Conservation (phyloP, 495 filamentous ascomycete species). For the Sphaerosporella brunnea region DNA sequence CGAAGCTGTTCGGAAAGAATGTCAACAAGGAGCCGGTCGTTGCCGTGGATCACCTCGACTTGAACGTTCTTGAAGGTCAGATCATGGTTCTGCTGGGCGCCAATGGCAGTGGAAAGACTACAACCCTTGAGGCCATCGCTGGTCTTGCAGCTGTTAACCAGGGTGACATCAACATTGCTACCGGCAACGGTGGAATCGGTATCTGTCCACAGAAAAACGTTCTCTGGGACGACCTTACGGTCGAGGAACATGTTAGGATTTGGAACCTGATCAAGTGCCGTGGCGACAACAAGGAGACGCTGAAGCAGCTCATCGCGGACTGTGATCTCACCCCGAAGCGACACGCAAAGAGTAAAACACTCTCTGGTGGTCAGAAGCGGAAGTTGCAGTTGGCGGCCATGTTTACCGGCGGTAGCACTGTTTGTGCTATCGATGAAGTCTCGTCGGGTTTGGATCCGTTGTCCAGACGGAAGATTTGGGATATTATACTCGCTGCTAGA, state of each 20-base stretch:
- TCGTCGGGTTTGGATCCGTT: constrained; percentile 69
- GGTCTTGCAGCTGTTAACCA: constrained; percentile 53
- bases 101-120: constrained; percentile 75
- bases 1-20: constrained; percentile 37
- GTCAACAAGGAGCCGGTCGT: constrained; percentile 43
- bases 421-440: constrained; percentile 82
- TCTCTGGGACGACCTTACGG: constrained; percentile 67
- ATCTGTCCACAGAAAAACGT: constrained; percentile 84
- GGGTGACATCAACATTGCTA: constrained; percentile 42
- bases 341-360: constrained; percentile 44
- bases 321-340: constrained; percentile 57
- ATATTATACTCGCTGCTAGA: constrained; percentile 65
- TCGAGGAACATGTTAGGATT: constrained; percentile 59
- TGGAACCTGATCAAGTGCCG: constrained; percentile 60
- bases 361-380: constrained; percentile 76
- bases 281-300: constrained; percentile 36
- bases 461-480: constrained; percentile 69
- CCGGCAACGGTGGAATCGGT: constrained; percentile 58
- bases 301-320: constrained; percentile 40
- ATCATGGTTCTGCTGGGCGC: constrained; percentile 69
- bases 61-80: constrained; percentile 51
- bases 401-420: constrained; percentile 65
- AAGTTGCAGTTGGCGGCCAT: constrained; percentile 90
- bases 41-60: constrained; percentile 50
- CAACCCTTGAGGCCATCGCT: constrained; percentile 70